Evolutionary conservation across 2,329 filamentous ascomycete genomes (phyloP).

Genomic region (Beauveria pseudobassiana): DNA sequence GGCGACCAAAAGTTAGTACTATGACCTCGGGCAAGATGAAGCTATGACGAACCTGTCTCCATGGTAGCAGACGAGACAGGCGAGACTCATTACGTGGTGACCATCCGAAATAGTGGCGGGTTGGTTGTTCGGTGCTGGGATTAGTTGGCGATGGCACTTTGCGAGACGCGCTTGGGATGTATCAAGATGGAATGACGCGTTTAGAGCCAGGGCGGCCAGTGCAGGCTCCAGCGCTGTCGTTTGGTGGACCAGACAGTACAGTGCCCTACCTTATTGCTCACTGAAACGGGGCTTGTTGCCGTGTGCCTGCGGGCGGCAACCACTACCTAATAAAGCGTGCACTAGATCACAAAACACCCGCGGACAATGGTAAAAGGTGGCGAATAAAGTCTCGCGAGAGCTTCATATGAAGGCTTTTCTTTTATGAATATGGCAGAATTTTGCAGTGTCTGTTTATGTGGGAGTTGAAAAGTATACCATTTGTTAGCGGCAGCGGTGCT

Average conservation of each 20-base stretch:
- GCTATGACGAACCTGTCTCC: not conserved
- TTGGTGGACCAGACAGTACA: not conserved
- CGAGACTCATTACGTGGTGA: not conserved
- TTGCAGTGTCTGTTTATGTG: not conserved
- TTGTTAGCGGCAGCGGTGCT: too few relatives aligned
- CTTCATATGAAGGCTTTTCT: not conserved
- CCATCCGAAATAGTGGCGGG: not conserved
- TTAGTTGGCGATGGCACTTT: not conserved
- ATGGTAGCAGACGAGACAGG: not conserved
- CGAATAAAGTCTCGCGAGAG: not conserved
- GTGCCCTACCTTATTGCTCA: not conserved
- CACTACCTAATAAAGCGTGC: not conserved
- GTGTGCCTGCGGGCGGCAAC: not conserved
- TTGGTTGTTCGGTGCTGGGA: not conserved
- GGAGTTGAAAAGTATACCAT: not conserved
- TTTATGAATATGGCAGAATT: not conserved
- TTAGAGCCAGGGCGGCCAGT: not conserved
- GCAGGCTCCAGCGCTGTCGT: not conserved
- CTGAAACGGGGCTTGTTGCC: not conserved
- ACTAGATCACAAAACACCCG: slow-evolving; percentile 3
- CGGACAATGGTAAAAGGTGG: not conserved
- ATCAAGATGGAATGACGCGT: not conserved
- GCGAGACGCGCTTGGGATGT: not conserved
- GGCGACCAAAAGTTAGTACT: not conserved
- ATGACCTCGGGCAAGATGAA: not conserved